Evolutionary conservation across 2,329 filamentous ascomycete genomes (phyloP).

Genomic region (Alternaria gansuensis): DNA sequence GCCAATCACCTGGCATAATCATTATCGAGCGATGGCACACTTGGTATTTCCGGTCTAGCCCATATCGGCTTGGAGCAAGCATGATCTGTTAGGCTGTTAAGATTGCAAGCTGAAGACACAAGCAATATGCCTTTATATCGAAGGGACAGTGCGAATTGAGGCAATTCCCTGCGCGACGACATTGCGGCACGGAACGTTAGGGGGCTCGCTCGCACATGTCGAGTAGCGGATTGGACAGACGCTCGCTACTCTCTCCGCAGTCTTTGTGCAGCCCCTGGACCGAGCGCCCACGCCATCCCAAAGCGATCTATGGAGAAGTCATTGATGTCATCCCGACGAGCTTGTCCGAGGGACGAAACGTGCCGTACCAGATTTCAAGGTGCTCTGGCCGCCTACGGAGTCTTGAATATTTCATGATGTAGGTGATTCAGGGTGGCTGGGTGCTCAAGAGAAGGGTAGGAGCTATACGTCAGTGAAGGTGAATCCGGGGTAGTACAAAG

Average conservation of each 20-base stretch:
- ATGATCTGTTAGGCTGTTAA: background rate
- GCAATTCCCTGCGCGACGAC: background rate
- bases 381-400: constrained; percentile 3
- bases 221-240: background rate
- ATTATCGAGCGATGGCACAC: background rate
- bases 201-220: too few species aligned
- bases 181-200: background rate
- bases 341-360: constrained; percentile 5
- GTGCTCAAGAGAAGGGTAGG: constrained; percentile 4
- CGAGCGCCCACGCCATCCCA: constrained; percentile 9
- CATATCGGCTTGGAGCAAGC: constrained; percentile 3
- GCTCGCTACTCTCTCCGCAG: background rate
- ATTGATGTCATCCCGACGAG: constrained; percentile 23
- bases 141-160: background rate
- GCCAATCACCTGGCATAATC: background rate
- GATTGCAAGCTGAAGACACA: background rate
- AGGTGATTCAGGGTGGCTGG: constrained; percentile 20
- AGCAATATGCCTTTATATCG: background rate
- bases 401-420: constrained; percentile 25
- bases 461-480: constrained; percentile 28
- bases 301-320: constrained; percentile 17
- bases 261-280: constrained; percentile 1
- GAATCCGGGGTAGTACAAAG: constrained; percentile 29
- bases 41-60: constrained; percentile 5
- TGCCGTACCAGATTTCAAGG: constrained; percentile 15